Evolutionary conservation across 192 early-diverging fungal species (phyloP), one percentile per base, ranked within the genome.

Genomic region (Linnemannia hyalina): DNA sequence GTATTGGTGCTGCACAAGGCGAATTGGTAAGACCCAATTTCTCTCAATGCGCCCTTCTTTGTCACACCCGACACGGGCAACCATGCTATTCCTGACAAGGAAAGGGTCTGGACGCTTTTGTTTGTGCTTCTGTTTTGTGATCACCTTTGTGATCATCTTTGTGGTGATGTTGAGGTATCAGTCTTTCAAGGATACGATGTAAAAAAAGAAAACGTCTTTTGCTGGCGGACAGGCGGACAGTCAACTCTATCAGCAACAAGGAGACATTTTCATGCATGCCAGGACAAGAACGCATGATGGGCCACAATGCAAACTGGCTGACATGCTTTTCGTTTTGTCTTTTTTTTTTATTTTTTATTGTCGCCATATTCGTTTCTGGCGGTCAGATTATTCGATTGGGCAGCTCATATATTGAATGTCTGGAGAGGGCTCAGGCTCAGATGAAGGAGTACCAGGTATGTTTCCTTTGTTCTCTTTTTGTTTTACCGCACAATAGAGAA

Each of bases 361-460:
- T 44, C 47, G n/a, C 29, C 32, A 38, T 75, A 4, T 20, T 46
- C 26, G 32, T 3, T 42, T 6, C 41, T n/a, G 22, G 22, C 41
- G 38, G 18, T 35, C 29, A 76, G 75, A 76, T 78, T 47, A 71
- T 35, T 55, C 77, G 77, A 18, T 71, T 78, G 44, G 29, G 46
- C 23, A 78, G 40, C 35, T 71, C 77, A 10, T 78, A 78, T 18
- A 70, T 78, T 38, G 77, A 78, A 23, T 71, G 77, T 60, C 46
- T 78, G 49, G 69, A 68, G n/a, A 47, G 47, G 52, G 77, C 77
- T 16, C 77, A 78, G n/a, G 52, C 69, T 10, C 77, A 78, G 69
- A 78, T 78, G 77, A 78, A 78, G 52, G 77, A 78, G 41, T 77
- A 77, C 22, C 76, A 77, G 68, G 76, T 77, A 77, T 65, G 60